A percentile compares a stretch with the other conserved stretches of the same genome.
Conservation (phyloP, 352 stramenopile species). For the Sclerospora graminicola region DNA sequence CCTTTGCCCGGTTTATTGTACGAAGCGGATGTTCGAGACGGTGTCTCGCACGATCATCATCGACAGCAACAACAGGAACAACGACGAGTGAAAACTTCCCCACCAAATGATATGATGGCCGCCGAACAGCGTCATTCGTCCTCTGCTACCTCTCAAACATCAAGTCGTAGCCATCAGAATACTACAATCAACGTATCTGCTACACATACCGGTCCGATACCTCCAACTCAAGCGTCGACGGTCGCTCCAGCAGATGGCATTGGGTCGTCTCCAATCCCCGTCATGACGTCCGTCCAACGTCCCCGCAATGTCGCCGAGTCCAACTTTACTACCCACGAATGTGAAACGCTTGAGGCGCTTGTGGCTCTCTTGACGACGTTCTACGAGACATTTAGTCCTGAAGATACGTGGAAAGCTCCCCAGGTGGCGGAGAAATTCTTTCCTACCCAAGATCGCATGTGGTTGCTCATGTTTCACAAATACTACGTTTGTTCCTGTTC, state of each 20-base stretch:
- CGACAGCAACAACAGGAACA: slow-evolving; percentile 14
- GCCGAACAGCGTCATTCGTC: slow-evolving; percentile 20
- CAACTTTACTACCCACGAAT: slow-evolving; percentile 67
- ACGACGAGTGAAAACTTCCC: slow-evolving; percentile 12
- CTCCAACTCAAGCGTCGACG: slow-evolving; percentile 4
- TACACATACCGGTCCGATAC: slow-evolving; percentile 8
- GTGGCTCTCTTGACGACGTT: slow-evolving; percentile 49
- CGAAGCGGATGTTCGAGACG: slow-evolving; percentile 86
- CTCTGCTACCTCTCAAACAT: slow-evolving; percentile 29
- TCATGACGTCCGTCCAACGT: slow-evolving; percentile 20
- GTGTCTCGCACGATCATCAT: slow-evolving; percentile 41
- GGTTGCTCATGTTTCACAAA: slow-evolving; percentile 82
- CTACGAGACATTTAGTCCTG: slow-evolving; percentile 69
- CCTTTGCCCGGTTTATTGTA: slow-evolving; percentile 93
- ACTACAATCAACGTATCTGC: no score
- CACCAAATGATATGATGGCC: slow-evolving; percentile 3
- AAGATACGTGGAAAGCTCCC: slow-evolving; percentile 70
- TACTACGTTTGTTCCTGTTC: slow-evolving; percentile 79
- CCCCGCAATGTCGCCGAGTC: slow-evolving; percentile 66
- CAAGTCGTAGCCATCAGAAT: slow-evolving; percentile 18
- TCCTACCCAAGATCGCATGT: slow-evolving; percentile 58
- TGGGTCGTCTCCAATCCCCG: slow-evolving; percentile 21
- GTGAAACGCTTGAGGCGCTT: slow-evolving; percentile 67
- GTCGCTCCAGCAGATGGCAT: slow-evolving; percentile 8
- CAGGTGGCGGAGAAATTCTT: slow-evolving; percentile 82